These are phyloP conservation scores for Schizophyllum amplum DNA, from an alignment of 1,284 basidiomycete genomes.

Conservation along the genomic window DNA sequence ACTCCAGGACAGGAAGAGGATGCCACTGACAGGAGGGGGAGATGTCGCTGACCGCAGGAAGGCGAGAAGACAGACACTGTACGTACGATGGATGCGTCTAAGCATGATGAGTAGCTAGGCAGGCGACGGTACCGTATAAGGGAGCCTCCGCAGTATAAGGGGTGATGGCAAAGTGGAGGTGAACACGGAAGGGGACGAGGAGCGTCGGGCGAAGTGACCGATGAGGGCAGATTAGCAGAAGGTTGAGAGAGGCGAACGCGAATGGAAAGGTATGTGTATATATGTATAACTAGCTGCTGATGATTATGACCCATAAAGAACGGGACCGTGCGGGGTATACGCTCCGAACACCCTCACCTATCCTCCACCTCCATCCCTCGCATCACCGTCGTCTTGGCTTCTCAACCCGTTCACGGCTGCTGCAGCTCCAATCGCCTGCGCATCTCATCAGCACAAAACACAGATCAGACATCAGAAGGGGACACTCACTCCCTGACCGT, in stretches of 20 bases:
- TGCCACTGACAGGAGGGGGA: too few species aligned
- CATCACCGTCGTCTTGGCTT: not conserved
- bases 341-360: not conserved
- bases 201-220: too few species aligned
- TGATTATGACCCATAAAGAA: not conserved
- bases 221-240: too few species aligned
- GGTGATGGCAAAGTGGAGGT: too few species aligned
- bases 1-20: too few species aligned
- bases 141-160: too few species aligned
- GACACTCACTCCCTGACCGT: slow-evolving; percentile 11
- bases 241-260: not conserved
- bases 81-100: not conserved
- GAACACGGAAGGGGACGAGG: too few species aligned
- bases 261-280: not conserved
- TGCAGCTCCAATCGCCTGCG: not conserved
- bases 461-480: not conserved
- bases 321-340: not conserved
- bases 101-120: too few species aligned
- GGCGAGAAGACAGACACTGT: not conserved
- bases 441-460: not conserved
- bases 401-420: not conserved
- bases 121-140: too few species aligned
- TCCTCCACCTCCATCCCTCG: not conserved
- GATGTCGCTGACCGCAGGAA: not conserved
- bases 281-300: not conserved